These are phyloP conservation scores for Tetrapisispora taiwanensis DNA, from an alignment of 805 yeast genomes.

Conservation along the genomic window DNA sequence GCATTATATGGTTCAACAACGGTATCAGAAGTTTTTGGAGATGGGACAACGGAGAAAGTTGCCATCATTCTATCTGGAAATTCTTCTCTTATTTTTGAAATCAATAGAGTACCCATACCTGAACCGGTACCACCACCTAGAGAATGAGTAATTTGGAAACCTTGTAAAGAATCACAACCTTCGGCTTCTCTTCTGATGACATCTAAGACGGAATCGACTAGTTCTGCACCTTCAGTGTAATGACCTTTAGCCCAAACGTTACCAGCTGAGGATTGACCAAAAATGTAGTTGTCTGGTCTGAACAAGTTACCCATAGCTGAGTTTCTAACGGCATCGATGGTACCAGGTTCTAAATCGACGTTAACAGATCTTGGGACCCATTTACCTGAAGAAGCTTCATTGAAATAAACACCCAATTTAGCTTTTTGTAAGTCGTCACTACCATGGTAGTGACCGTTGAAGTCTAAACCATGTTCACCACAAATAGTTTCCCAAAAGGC, in stretches of 20 bases:
- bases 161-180: slow-evolving; percentile 85
- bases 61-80: slow-evolving; percentile 95
- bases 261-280: slow-evolving; percentile 89
- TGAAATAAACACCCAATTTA: slow-evolving; percentile 74
- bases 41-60: slow-evolving; percentile 86
- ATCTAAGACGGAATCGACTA: slow-evolving; percentile 82
- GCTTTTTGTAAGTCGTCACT: slow-evolving; percentile 41
- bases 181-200: slow-evolving; percentile 90
- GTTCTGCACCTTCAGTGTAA: slow-evolving; percentile 93
- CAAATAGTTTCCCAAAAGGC: slow-evolving; percentile 91
- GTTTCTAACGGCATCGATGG: slow-evolving; percentile 74
- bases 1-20: slow-evolving; percentile 95
- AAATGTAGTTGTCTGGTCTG: slow-evolving; percentile 85
- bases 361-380: slow-evolving; percentile 90
- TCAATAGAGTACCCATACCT: slow-evolving; percentile 86
- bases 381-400: slow-evolving; percentile 78
- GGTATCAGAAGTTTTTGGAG: slow-evolving; percentile 84
- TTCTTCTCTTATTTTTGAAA: slow-evolving; percentile 81
- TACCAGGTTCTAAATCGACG: slow-evolving; percentile 91
- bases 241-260: slow-evolving; percentile 97
- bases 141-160: slow-evolving; percentile 82
- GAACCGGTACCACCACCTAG: slow-evolving; percentile 94
- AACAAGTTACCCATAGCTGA: slow-evolving; percentile 77
- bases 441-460: slow-evolving; percentile 63
- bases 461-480: slow-evolving; percentile 76